These are phyloP conservation scores for Exutisphaerella laricina DNA, from an alignment of 2,329 filamentous ascomycete species.

Conservation along the genomic window DNA sequence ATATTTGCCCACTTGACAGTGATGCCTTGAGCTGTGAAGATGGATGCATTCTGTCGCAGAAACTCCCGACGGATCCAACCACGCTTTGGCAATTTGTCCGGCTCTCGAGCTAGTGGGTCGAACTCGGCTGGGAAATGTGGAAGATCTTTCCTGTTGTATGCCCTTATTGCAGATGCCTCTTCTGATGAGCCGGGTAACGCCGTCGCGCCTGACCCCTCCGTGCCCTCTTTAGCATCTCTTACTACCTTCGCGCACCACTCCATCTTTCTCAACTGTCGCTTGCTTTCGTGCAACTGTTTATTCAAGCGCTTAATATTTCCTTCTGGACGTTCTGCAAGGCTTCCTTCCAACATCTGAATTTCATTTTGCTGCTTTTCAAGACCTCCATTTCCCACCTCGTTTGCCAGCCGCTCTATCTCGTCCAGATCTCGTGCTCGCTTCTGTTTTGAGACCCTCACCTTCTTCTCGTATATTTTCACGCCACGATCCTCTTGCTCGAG, in stretches of 20 bases:
- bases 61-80: neutral
- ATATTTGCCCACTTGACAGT: slow-evolving; percentile 34
- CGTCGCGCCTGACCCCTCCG: neutral
- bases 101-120: slow-evolving; percentile 3
- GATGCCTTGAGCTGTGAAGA: slow-evolving; percentile 27
- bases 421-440: slow-evolving; percentile 16
- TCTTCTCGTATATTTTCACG: slow-evolving; percentile 22
- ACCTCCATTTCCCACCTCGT: slow-evolving; percentile 12
- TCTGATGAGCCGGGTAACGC: neutral
- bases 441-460: slow-evolving; percentile 3
- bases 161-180: neutral
- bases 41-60: slow-evolving; percentile 13
- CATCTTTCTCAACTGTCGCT: slow-evolving; percentile 16
- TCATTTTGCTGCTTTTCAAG: slow-evolving; percentile 18
- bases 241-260: slow-evolving; percentile 17
- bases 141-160: slow-evolving; percentile 13
- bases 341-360: slow-evolving; percentile 13
- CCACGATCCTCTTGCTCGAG: slow-evolving; percentile 42
- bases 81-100: neutral
- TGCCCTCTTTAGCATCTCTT: neutral
- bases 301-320: slow-evolving; percentile 3
- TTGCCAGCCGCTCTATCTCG: slow-evolving; percentile 20
- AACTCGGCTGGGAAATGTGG: slow-evolving; percentile 20
- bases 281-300: slow-evolving; percentile 1
- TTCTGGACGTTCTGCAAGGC: slow-evolving; percentile 7